These are phyloP conservation scores for Recurvomyces mirabilis DNA, from an alignment of 495 filamentous ascomycete species.

Conservation along the genomic window DNA sequence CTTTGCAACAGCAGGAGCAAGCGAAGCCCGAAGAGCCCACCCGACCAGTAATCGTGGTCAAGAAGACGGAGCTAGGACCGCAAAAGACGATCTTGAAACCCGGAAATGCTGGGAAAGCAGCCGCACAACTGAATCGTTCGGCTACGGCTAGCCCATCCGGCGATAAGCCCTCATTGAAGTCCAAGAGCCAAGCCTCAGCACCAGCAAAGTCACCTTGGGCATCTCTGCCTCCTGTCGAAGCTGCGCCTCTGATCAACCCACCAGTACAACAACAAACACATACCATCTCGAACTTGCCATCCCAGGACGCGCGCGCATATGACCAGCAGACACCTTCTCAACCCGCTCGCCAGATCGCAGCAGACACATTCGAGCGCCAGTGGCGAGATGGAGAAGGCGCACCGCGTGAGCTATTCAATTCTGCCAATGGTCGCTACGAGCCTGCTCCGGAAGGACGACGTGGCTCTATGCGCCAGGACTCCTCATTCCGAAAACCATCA, in stretches of 20 bases:
- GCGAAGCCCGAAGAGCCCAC: slow-evolving; percentile 9
- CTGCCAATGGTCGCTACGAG: slow-evolving; percentile 86
- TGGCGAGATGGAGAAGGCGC: slow-evolving; percentile 63
- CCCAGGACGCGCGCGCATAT: slow-evolving; percentile 20
- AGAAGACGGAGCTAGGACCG: slow-evolving; percentile 23
- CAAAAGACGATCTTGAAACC: slow-evolving; percentile 35
- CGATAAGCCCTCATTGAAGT: slow-evolving; percentile 65
- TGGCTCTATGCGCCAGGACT: slow-evolving; percentile 55
- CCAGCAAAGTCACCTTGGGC: slow-evolving; percentile 90
- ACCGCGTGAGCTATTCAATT: slow-evolving; percentile 76
- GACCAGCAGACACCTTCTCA: slow-evolving; percentile 16
- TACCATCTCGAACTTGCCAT: slow-evolving; percentile 4
- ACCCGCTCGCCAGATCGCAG: slow-evolving; percentile 72
- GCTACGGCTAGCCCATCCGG: slow-evolving; percentile 51
- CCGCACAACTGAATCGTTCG: slow-evolving; percentile 21
- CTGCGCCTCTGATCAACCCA: slow-evolving; percentile 54
- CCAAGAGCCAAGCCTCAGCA: slow-evolving; percentile 64
- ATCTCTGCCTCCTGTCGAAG: slow-evolving; percentile 69
- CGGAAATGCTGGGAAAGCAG: slow-evolving; percentile 20
- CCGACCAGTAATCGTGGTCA: slow-evolving; percentile 6
- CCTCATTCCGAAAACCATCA: slow-evolving; percentile 57
- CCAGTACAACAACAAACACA: slow-evolving; percentile 26
- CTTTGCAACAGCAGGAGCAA: background rate
- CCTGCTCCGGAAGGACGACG: slow-evolving; percentile 68
- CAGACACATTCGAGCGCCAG: slow-evolving; percentile 83